Evolutionary conservation across 495 filamentous ascomycete species (phyloP), one percentile per base, ranked within the genome.

Genomic region (Daldinia bambusicola): DNA sequence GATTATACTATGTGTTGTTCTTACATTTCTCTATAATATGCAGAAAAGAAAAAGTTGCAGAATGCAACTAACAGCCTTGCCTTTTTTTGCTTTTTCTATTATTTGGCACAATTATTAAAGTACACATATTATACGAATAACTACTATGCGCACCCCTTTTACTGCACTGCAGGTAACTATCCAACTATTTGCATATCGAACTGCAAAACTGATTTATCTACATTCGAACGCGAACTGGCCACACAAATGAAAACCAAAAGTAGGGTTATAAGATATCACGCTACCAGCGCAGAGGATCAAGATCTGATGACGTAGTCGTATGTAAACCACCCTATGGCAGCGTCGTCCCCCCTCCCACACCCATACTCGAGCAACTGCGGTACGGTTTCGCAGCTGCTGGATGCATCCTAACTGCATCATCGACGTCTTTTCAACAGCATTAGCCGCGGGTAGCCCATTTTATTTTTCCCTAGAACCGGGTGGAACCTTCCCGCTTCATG

Each of bases 201-300:
- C 6, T 38, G 30, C 31, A 40, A 36, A 36, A 51, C 63, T 32
- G 22, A 10, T 32, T 67, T 63, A 59, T 26, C 52, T 45, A 58
- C 26, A 26, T 26, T 26, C 3, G 26, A 26, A 26, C 56, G 45
- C 22, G 50, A 45, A 55, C 37, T 45, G 60, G 53, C 57, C 36
- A 36, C 34, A 32, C 10, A 22, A 31, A 36, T 13, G 30, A 20
- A 37, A 55, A 26, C 26, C 26, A 26, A 26, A 26, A 26, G 37
- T 67, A 59, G 38, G 48, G 63, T 41, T 67, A 60, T 72, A 63
- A 72, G 37, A 72, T 72, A 67, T 72, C 69, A 63, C 52, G 67
- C 51, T 63, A 41, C 43, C 53, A 37, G 64, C 34, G 52, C 55
- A 43, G 67, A 41, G 43, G 69, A 72, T 67, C 69, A 64, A 72